phyloP scores from a whole-genome alignment of 352 stramenopile genomes.

The Blastocystis sp. region DNA sequence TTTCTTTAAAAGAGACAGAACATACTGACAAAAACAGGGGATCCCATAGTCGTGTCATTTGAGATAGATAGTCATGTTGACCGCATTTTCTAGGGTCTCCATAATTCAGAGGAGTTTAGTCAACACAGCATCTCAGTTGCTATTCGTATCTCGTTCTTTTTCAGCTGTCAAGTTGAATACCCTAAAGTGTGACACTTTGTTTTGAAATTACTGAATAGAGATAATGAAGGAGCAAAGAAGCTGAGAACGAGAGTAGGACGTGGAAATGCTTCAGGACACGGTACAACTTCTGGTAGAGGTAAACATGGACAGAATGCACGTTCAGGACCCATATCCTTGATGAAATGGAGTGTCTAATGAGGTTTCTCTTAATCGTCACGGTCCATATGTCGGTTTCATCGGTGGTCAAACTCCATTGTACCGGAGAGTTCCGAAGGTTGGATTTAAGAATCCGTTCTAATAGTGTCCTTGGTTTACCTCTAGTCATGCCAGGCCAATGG shows the following conservation, averaged over 20 bases:
- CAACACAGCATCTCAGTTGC: not conserved
- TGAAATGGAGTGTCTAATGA: not conserved
- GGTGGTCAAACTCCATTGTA: slow-evolving; percentile 59
- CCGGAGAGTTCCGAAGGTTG: slow-evolving; percentile 58
- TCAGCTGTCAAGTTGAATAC: slow-evolving; percentile 37
- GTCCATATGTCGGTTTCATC: slow-evolving; percentile 45
- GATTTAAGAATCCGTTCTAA: slow-evolving; percentile 50
- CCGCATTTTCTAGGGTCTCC: not conserved
- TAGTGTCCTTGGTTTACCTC: not conserved
- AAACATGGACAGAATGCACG: slow-evolving; percentile 57
- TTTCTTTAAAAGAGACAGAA: not conserved
- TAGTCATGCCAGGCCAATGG: not conserved
- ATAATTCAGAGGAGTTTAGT: not conserved
- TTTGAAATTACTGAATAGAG: not conserved
- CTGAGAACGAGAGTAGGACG: slow-evolving; percentile 36
- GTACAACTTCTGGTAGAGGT: slow-evolving; percentile 44
- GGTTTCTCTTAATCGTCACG: slow-evolving; percentile 18
- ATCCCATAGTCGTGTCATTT: not conserved
- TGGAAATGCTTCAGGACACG: slow-evolving; percentile 55
- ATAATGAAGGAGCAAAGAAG: slow-evolving; percentile 59
- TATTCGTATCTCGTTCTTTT: slow-evolving; percentile 24
- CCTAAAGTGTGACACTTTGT: not conserved
- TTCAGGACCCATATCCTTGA: slow-evolving; percentile 61
- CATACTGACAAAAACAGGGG: not conserved
- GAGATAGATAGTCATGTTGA: not conserved